These are phyloP conservation scores for Babjeviella inositovora DNA, from an alignment of 805 yeast genomes.

Conservation along the genomic window DNA sequence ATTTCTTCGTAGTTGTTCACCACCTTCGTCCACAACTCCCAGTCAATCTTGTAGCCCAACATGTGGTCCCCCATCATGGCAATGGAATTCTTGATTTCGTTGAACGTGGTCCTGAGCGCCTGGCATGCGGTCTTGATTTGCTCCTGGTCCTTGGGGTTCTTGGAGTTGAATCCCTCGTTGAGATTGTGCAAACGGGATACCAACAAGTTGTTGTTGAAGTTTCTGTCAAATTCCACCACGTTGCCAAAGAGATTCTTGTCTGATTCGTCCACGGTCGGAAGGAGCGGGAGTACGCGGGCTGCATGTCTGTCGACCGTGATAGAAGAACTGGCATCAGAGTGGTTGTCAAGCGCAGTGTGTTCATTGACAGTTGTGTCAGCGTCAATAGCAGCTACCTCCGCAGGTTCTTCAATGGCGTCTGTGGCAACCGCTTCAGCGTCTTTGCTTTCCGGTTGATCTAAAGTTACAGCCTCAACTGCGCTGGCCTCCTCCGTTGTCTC, in stretches of 20 bases:
- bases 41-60: slow-evolving; percentile 30
- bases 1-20: slow-evolving; percentile 62
- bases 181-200: slow-evolving; percentile 44
- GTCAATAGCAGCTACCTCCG: slow-evolving; percentile 4
- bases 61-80: slow-evolving; percentile 16
- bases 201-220: slow-evolving; percentile 34
- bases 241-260: slow-evolving; percentile 14
- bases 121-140: slow-evolving; percentile 27
- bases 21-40: slow-evolving; percentile 82
- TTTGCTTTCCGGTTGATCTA: no score
- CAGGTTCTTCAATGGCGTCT: no score
- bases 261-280: slow-evolving; percentile 7
- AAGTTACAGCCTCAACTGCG: no score
- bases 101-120: slow-evolving; percentile 21
- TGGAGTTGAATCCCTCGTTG: slow-evolving; percentile 28
- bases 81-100: slow-evolving; percentile 32
- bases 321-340: slow-evolving; percentile 3
- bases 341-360: slow-evolving; percentile 2
- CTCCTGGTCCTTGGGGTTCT: slow-evolving; percentile 34
- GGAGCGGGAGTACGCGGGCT: slow-evolving; percentile 5
- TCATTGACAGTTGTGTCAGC: slow-evolving; percentile 1
- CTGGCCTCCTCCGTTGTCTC: no score
- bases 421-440: no score
- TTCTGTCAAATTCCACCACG: no score
- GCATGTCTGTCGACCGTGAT: slow-evolving; percentile 6